Evolutionary conservation across 1,284 basidiomycete genomes (phyloP).

Genomic region (Caloboletus inedulis): DNA sequence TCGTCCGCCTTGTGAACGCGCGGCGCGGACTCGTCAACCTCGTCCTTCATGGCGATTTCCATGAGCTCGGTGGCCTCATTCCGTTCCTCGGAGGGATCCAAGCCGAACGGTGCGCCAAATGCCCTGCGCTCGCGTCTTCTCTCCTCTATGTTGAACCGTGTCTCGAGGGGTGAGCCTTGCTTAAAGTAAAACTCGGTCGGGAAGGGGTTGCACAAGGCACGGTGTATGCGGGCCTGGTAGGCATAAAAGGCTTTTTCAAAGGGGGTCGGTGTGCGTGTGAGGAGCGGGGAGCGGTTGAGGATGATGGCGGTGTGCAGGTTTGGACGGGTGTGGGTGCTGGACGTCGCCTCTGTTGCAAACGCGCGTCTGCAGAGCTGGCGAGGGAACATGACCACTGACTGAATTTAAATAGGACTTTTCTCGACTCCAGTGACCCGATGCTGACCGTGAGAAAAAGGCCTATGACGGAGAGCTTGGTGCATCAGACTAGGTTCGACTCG

Average conservation of each 20-base stretch:
- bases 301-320: conserved; percentile 57
- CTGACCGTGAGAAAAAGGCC: conserved; percentile 12
- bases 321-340: conserved; percentile 18
- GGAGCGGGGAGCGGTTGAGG: conserved; percentile 80
- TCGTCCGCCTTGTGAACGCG: conserved; percentile 63
- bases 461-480: not conserved
- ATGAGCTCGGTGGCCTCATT: conserved; percentile 54
- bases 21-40: conserved; percentile 58
- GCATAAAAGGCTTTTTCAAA: conserved; percentile 86
- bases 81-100: conserved; percentile 45
- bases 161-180: conserved; percentile 83
- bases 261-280: conserved; percentile 72
- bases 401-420: not conserved
- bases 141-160: conserved; percentile 75
- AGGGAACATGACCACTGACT: not conserved
- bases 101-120: conserved; percentile 63
- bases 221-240: conserved; percentile 82
- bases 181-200: conserved; percentile 95
- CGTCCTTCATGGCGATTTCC: conserved; percentile 58
- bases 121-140: conserved; percentile 63
- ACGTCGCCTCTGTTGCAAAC: conserved; percentile 36
- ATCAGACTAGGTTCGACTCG: conserved; percentile 5
- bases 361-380: conserved; percentile 23
- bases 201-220: conserved; percentile 86
- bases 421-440: not conserved